These are phyloP conservation scores for Globisporangium carolinianum DNA, from an alignment of 352 stramenopile genomes.

Conservation along the genomic window DNA sequence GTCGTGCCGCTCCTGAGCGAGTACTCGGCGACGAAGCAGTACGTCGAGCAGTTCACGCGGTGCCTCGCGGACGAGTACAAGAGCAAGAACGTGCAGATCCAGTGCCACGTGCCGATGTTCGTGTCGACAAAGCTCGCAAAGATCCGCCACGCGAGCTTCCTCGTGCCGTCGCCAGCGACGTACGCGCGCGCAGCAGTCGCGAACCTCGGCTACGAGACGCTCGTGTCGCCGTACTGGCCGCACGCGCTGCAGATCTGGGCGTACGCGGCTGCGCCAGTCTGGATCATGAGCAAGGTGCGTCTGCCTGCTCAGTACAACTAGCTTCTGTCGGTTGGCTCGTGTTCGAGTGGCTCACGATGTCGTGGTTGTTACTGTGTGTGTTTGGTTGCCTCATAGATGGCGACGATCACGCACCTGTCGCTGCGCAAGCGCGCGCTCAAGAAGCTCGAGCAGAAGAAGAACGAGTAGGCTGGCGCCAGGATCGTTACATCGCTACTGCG, in stretches of 20 bases:
- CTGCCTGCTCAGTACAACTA: slow-evolving; percentile 20
- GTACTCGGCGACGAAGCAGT: slow-evolving; percentile 98
- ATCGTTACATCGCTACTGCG: neutral
- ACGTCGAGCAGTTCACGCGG: slow-evolving; percentile 95
- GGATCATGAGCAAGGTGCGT: slow-evolving; percentile 71
- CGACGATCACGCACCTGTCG: slow-evolving; percentile 72
- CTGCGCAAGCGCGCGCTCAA: slow-evolving; percentile 83
- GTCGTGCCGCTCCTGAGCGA: slow-evolving; percentile 94
- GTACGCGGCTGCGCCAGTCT: slow-evolving; percentile 85
- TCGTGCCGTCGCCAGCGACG: slow-evolving; percentile 86
- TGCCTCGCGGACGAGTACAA: slow-evolving; percentile 95
- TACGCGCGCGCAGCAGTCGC: slow-evolving; percentile 91
- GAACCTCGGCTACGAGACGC: slow-evolving; percentile 90
- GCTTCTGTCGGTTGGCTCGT: neutral
- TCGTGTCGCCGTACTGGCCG: slow-evolving; percentile 93
- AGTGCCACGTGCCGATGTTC: slow-evolving; percentile 99
- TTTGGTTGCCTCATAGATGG: slow-evolving; percentile 22
- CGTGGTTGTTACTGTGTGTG: neutral
- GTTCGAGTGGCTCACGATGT: slow-evolving; percentile 1
- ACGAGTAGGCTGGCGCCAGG: slow-evolving; percentile 31
- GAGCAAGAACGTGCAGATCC: slow-evolving; percentile 90
- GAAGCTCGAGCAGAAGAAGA: slow-evolving; percentile 85
- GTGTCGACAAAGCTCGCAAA: slow-evolving; percentile 99
- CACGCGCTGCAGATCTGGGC: slow-evolving; percentile 96
- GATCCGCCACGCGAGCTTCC: slow-evolving; percentile 92